Conservation (phyloP, 75 land plant species). For the Picea glauca region DNA sequence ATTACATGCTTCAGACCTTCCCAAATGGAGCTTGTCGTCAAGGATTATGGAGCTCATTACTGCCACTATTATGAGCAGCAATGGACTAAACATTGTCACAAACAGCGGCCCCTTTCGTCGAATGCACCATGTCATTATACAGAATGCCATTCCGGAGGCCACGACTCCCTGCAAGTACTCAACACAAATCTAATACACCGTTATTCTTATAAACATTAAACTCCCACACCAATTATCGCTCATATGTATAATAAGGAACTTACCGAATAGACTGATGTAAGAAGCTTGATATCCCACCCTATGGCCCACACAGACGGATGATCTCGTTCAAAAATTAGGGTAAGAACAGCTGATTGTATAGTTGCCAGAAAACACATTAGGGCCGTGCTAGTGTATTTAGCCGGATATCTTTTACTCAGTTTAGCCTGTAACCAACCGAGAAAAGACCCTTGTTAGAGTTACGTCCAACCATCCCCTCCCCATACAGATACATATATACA, state of each 20-base stretch:
- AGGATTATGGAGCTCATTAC: slow-evolving; percentile 42
- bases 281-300: slow-evolving; percentile 40
- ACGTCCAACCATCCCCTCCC: neutral
- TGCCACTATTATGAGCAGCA: slow-evolving; percentile 57
- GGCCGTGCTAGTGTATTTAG: slow-evolving; percentile 43
- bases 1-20: slow-evolving; percentile 37
- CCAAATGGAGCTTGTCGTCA: slow-evolving; percentile 58
- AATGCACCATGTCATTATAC: slow-evolving; percentile 75
- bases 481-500: neutral
- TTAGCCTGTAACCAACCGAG: slow-evolving; percentile 13
- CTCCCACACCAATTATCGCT: neutral
- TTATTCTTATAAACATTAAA: no score
- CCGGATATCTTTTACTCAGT: slow-evolving; percentile 21
- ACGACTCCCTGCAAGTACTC: slow-evolving; percentile 54
- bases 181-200: neutral
- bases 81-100: slow-evolving; percentile 70
- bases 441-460: no score
- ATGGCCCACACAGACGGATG: slow-evolving; percentile 36
- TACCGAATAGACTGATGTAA: slow-evolving; percentile 42
- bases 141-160: slow-evolving; percentile 51
- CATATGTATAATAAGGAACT: neutral
- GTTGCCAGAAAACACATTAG: slow-evolving; percentile 46
- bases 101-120: slow-evolving; percentile 66
- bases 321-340: slow-evolving; percentile 33
- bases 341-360: slow-evolving; percentile 46